Base-by-base conservation (phyloP, 2,329 filamentous ascomycete genomes). In the Xylariaceae sp. region DNA sequence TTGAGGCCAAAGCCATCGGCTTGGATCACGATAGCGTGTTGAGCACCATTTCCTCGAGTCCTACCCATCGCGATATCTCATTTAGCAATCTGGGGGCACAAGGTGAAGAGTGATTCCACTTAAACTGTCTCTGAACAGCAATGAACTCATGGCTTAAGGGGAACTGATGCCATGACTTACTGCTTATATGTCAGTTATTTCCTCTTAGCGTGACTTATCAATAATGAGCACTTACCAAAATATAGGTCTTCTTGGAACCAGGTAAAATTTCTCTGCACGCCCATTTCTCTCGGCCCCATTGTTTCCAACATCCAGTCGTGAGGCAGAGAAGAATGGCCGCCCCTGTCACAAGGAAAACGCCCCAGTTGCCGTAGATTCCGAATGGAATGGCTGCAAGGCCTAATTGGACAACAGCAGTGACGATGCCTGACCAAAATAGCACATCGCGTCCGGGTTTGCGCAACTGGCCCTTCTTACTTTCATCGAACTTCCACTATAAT, bases 281-380 rank as follows among this genome's bases (percentile, higher is more conserved):
- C 47, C 53, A 53, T 27, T 58, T 58, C 46, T 57, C 53, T 23
- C 33, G 34, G 2, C 21, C n/a, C 56, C 53, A 58, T 33, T 57
- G 54, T n/a, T 52, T 50, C 22, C 60, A 40, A 11, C 34, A 33
- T 12, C 42, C 50, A 4, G 48, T 43, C 8, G 33, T 22, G 11
- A 50, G 22, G 4, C 36, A 47, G 4, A 52, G 44, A 3, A 41
- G 12, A 27, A 41, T 51, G 3, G 41, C 52, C 2, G 33, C 38
- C 1, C 22, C 36, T 2, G 48, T 49, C 2, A 54, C 33, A 5
- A 55, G 19, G n/a, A 58, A 23, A n/a, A 51, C 40, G 19, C 39
- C 34, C 55, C 53, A 55, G 21, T 57, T 42, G 20, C 48, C 44
- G 20, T 44, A 35, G 5, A 54, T 2, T 16, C 32, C 46, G 20